Evolutionary conservation across 768 basidiomycete genomes (phyloP), one percentile per base, ranked within the genome.

Genomic region (Trichaptum fuscoviolaceum): DNA sequence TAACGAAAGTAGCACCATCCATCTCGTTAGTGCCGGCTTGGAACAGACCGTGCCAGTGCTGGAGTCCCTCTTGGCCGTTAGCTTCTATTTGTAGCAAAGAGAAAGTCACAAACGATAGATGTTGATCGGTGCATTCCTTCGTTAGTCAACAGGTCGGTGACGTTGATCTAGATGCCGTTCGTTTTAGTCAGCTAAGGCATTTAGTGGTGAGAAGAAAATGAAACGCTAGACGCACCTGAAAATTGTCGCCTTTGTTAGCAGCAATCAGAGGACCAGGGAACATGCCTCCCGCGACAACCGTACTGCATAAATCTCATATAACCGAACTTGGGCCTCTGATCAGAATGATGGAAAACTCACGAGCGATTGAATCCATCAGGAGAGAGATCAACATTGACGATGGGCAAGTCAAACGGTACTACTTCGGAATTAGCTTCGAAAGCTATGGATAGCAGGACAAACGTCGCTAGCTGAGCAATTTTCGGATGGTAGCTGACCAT

Each of bases 1-100:
- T 83, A 1, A 84, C 75, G 59, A 75, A 81, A 23, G 81, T 70
- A 63, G 76, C 71, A n/a, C 82, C 82, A 67, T 83, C 72, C 5
- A 71, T 75, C 73, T 77, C 63, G 75, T 79, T 23, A 73, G 65
- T 59, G 68, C 70, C 35, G 72, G 76, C 63, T 24, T 78, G 77
- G 63, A 71, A 72, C 64, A 78, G 71, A 0, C 77, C 77, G 52
- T 78, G 77, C 77, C 77, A 78, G 26, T 69, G 68, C 68, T 69
- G 25, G 35, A 1, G 27, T 26, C 27, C 18, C 23, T 1, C 52
- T 30, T 67, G 23, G 8, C 68, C 5, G 64, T 57, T 35, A 26
- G 58, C n/a, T n/a, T n/a, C n/a, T n/a, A n/a, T n/a, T n/a, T 12
- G 15, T n/a, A n/a, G n/a, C n/a, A n/a, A n/a, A n/a, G 34, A 8